These are phyloP conservation scores for Gossypium schwendimanii DNA, from an alignment of 441 rosid genomes.

Conservation along the genomic window DNA sequence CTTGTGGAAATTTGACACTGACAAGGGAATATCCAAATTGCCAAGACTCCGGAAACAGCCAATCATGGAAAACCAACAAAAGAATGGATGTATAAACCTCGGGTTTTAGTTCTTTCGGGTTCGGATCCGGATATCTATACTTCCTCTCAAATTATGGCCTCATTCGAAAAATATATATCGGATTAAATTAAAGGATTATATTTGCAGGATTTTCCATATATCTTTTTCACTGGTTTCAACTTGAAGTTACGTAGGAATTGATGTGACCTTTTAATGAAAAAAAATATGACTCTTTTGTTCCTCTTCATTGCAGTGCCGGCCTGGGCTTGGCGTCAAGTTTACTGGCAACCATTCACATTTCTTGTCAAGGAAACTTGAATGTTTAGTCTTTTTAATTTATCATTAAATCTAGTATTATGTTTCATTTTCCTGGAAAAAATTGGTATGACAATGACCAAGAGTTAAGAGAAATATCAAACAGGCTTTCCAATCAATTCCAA, in stretches of 20 bases:
- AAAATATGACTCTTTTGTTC: neutral
- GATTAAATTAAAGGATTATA: too few relatives aligned
- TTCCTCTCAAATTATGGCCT: too few relatives aligned
- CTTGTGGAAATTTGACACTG: neutral
- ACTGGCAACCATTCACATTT: neutral
- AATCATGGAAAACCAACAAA: neutral
- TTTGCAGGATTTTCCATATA: too few relatives aligned
- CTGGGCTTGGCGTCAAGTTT: neutral
- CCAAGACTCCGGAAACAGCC: neutral
- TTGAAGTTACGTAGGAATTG: neutral
- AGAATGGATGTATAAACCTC: too few relatives aligned
- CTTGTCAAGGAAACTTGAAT: neutral
- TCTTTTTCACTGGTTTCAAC: neutral
- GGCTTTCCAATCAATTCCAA: too few relatives aligned
- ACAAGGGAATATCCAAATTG: constrained; percentile 3
- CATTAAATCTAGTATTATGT: neutral
- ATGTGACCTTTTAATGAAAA: neutral
- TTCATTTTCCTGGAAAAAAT: neutral
- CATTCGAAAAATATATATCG: too few relatives aligned
- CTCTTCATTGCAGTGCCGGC: neutral
- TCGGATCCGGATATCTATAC: too few relatives aligned
- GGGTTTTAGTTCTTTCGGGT: too few relatives aligned
- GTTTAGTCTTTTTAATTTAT: neutral
- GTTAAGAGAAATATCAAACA: too few relatives aligned
- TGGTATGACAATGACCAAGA: too few relatives aligned